A percentile compares a stretch with the other conserved stretches of the same genome.
These are phyloP conservation scores for Neopestalotiopsis clavispora DNA, from an alignment of 2,329 filamentous ascomycete genomes.

Conservation along the genomic window DNA sequence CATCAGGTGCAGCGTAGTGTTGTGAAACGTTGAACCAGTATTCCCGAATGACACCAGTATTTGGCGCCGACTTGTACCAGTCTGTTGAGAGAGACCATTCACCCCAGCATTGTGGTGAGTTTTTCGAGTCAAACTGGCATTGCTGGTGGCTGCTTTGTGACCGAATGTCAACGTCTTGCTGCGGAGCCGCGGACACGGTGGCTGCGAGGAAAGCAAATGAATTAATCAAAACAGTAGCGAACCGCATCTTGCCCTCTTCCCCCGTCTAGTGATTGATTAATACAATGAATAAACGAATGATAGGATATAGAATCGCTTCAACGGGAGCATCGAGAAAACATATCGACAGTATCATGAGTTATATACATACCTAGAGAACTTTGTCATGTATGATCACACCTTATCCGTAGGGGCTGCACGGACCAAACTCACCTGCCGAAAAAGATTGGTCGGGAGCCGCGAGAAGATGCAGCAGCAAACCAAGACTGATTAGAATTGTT, in stretches of 20 bases:
- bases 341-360: not conserved
- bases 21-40: slow-evolving; percentile 31
- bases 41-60: slow-evolving; percentile 45
- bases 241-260: slow-evolving; percentile 10
- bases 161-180: not conserved
- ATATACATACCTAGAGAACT: not conserved
- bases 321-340: not conserved
- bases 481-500: not conserved
- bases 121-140: slow-evolving; percentile 15
- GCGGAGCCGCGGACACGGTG: not conserved
- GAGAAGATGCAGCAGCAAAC: not conserved
- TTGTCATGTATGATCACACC: not conserved
- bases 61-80: slow-evolving; percentile 34
- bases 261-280: not conserved
- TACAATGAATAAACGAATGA: not conserved
- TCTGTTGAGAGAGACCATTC: slow-evolving; percentile 43
- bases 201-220: slow-evolving; percentile 12
- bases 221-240: slow-evolving; percentile 1
- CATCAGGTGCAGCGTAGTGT: slow-evolving; percentile 38
- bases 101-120: slow-evolving; percentile 34
- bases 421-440: not conserved
- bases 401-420: not conserved
- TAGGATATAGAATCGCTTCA: not conserved
- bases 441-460: not conserved
- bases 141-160: not conserved